phyloP scores from a whole-genome alignment of 129 eudicot genomes.

The Smallanthus sonchifolius region DNA sequence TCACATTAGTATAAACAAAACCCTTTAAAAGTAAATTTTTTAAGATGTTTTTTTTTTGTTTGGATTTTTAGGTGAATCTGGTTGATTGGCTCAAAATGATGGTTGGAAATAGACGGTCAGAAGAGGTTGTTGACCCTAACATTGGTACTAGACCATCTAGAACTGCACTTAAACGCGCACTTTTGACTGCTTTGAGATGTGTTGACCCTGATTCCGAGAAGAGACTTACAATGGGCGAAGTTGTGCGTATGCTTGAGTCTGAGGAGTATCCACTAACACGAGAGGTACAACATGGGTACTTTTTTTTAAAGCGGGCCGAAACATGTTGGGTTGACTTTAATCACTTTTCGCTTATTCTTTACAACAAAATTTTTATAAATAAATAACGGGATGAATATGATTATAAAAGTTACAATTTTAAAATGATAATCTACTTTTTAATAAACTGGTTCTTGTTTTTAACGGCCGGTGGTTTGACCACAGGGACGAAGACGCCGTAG shows the following conservation, averaged over 20 bases:
- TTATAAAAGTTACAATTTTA: not conserved
- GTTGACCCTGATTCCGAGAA: conserved; percentile 80
- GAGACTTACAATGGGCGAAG: conserved; percentile 79
- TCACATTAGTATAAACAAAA: not conserved
- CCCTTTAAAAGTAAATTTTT: not conserved
- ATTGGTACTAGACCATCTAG: conserved; percentile 67
- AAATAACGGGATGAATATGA: not conserved
- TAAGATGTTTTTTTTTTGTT: not conserved
- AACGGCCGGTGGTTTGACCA: not conserved
- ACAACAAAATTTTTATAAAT: no score
- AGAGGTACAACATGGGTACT: conserved; percentile 17
- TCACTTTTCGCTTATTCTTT: no score
- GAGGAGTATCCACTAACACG: conserved; percentile 70
- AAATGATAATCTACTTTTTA: not conserved
- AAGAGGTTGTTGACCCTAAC: conserved; percentile 80
- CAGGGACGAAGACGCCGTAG: conserved; percentile 68
- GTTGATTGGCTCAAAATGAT: conserved; percentile 85
- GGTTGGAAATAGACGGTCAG: conserved; percentile 75
- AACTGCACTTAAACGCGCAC: conserved; percentile 74
- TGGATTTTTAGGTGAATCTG: conserved; percentile 51
- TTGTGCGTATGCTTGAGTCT: conserved; percentile 84
- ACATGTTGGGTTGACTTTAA: not conserved
- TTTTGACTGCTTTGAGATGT: conserved; percentile 77
- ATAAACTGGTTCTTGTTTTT: not conserved
- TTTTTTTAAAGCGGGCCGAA: not conserved